Evolutionary conservation across 2,329 filamentous ascomycete species (phyloP).

Genomic region (Parastagonospora nodorum): DNA sequence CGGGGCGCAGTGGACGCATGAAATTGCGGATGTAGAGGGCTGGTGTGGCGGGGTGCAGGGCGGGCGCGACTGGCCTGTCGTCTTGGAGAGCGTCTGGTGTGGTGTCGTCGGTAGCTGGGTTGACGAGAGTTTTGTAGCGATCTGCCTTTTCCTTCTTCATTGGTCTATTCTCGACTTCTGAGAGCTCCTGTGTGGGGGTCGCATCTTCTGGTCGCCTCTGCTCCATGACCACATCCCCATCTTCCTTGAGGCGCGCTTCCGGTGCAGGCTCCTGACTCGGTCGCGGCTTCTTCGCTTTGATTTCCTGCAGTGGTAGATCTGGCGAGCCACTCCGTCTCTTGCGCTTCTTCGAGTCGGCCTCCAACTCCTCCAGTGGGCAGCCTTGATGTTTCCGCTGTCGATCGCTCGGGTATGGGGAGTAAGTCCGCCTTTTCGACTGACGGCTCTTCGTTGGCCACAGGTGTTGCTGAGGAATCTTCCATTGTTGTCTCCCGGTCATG

Average conservation of each 20-base stretch:
- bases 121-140: conserved; percentile 43
- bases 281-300: conserved; percentile 52
- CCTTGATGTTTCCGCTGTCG: conserved; percentile 39
- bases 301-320: conserved; percentile 38
- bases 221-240: conserved; percentile 39
- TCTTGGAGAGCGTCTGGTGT: conserved; percentile 25
- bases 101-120: conserved; percentile 16
- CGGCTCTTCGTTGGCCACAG: conserved; percentile 29
- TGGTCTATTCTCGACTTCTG: conserved; percentile 10
- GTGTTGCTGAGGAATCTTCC: conserved; percentile 24
- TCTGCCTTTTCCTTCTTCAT: conserved; percentile 38
- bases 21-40: conserved; percentile 85
- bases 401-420: conserved; percentile 28
- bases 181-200: background rate
- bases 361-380: conserved; percentile 45
- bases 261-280: conserved; percentile 41
- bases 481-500: conserved; percentile 6
- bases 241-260: conserved; percentile 37
- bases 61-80: conserved; percentile 41
- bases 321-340: conserved; percentile 50
- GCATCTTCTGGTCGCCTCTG: conserved; percentile 28
- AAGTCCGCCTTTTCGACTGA: conserved; percentile 41
- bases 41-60: conserved; percentile 49
- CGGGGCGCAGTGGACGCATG: conserved; percentile 80
- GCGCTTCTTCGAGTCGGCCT: conserved; percentile 47